phyloP scores from a whole-genome alignment of 2,329 filamentous ascomycete genomes.

The Exophiala dermatitidis region DNA sequence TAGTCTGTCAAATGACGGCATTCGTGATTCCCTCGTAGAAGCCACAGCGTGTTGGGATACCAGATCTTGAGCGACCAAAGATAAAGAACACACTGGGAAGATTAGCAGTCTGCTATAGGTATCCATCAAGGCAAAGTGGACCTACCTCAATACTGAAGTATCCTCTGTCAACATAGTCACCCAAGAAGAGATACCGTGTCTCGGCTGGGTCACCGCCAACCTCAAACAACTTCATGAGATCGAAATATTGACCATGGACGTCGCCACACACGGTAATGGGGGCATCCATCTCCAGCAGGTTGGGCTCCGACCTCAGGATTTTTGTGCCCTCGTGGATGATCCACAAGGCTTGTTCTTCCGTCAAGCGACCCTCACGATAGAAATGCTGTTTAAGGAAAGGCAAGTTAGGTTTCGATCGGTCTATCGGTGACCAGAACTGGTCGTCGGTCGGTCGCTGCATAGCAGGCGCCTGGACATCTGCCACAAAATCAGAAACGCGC shows the following conservation, averaged over 20 bases:
- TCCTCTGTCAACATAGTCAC: slow-evolving; percentile 95
- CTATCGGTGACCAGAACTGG: slow-evolving; percentile 83
- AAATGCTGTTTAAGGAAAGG: slow-evolving; percentile 96
- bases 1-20: slow-evolving; percentile 98
- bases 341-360: slow-evolving; percentile 94
- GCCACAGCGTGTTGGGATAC: slow-evolving; percentile 95
- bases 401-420: slow-evolving; percentile 82
- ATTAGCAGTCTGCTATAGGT: slow-evolving; percentile 30
- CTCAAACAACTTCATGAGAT: slow-evolving; percentile 99
- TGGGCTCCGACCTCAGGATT: slow-evolving; percentile 81
- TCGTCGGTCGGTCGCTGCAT: slow-evolving; percentile 88
- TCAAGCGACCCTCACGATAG: slow-evolving; percentile 92
- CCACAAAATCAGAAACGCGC: slow-evolving; percentile 5
- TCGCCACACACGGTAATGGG: slow-evolving; percentile 98
- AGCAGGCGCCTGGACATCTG: slow-evolving; percentile 96
- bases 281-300: slow-evolving; percentile 97
- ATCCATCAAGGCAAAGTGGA: not conserved
- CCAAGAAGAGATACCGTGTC: slow-evolving; percentile 92
- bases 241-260: slow-evolving; percentile 97
- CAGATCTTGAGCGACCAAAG: slow-evolving; percentile 98
- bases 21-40: slow-evolving; percentile 95
- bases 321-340: slow-evolving; percentile 86
- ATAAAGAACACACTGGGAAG: slow-evolving; percentile 74
- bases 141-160: slow-evolving; percentile 93
- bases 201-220: slow-evolving; percentile 94